Evolutionary conservation across 2,329 filamentous ascomycete genomes (phyloP).

Genomic region (Ceratocystis eucalypticola): DNA sequence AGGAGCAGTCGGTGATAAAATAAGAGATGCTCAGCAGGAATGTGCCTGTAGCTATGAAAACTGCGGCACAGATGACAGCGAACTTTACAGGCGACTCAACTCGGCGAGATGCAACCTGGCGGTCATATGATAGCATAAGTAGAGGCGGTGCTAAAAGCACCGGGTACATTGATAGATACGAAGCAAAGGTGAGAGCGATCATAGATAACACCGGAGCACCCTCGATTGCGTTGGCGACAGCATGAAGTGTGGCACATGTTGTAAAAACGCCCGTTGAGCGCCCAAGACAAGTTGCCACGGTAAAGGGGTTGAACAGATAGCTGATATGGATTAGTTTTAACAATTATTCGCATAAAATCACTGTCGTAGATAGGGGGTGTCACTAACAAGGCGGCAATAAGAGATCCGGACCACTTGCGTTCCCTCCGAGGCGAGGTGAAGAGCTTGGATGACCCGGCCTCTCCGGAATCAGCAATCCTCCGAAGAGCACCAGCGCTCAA

Average conservation of each 20-base stretch:
- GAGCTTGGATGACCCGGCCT: slow-evolving; percentile 57
- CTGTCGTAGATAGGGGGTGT: background rate
- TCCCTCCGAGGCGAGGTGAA: slow-evolving; percentile 65
- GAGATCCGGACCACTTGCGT: slow-evolving; percentile 58
- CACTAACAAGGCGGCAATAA: slow-evolving; percentile 64
- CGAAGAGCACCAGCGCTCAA: slow-evolving; percentile 68
- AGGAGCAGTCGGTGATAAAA: slow-evolving; percentile 60
- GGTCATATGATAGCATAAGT: slow-evolving; percentile 66
- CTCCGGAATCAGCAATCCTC: slow-evolving; percentile 67
- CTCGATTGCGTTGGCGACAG: slow-evolving; percentile 64
- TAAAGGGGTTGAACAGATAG: slow-evolving; percentile 91
- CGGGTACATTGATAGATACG: slow-evolving; percentile 87
- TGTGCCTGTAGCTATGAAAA: slow-evolving; percentile 42
- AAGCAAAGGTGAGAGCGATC: slow-evolving; percentile 72
- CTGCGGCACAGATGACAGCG: slow-evolving; percentile 36
- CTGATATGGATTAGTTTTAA: slow-evolving; percentile 31
- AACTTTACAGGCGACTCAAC: slow-evolving; percentile 36
- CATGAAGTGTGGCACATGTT: slow-evolving; percentile 72
- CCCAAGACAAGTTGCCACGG: slow-evolving; percentile 77
- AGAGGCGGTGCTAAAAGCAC: slow-evolving; percentile 74
- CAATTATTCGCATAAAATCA: background rate
- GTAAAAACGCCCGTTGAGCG: slow-evolving; percentile 82
- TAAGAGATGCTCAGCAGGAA: slow-evolving; percentile 59
- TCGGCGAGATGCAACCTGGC: slow-evolving; percentile 30
- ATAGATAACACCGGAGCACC: slow-evolving; percentile 64